Conservation (phyloP, 2,329 filamentous ascomycete species). For the Aspergillus brasiliensis region DNA sequence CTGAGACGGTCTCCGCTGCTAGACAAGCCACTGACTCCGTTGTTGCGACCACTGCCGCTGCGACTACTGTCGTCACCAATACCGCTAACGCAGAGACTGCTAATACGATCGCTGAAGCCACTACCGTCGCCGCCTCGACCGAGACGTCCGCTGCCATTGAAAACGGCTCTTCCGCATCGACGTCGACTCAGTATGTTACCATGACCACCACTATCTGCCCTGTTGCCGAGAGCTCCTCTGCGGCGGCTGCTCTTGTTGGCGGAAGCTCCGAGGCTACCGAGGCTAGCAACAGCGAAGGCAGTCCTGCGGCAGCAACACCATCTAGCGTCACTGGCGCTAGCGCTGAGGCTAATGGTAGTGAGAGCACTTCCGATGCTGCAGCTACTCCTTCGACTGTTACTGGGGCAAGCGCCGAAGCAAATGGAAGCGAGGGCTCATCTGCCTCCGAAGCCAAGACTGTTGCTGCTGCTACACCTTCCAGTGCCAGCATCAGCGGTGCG, state of each 20-base stretch:
- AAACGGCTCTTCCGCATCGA: slow-evolving; percentile 1
- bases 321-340: not conserved
- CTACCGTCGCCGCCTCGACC: slow-evolving; percentile 1
- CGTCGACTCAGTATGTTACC: slow-evolving; percentile 15
- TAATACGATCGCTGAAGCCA: not conserved
- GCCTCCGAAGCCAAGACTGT: not conserved
- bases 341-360: not conserved
- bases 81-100: slow-evolving; percentile 1
- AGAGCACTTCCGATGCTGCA: not conserved
- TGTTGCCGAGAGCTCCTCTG: slow-evolving; percentile 5
- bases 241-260: not conserved
- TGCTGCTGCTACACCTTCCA: not conserved
- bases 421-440: not conserved
- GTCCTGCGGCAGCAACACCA: not conserved
- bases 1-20: slow-evolving; percentile 6
- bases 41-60: not conserved
- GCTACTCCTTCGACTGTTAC: not conserved
- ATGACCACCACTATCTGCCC: slow-evolving; percentile 24
- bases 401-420: not conserved
- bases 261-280: not conserved
- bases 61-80: not conserved
- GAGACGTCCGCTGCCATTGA: not conserved
- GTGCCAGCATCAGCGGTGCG: not conserved
- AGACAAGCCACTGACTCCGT: slow-evolving; percentile 5
- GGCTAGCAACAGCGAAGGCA: not conserved